Evolutionary conservation across 2,329 filamentous ascomycete species (phyloP).

Genomic region (Ustilaginoidea virens): DNA sequence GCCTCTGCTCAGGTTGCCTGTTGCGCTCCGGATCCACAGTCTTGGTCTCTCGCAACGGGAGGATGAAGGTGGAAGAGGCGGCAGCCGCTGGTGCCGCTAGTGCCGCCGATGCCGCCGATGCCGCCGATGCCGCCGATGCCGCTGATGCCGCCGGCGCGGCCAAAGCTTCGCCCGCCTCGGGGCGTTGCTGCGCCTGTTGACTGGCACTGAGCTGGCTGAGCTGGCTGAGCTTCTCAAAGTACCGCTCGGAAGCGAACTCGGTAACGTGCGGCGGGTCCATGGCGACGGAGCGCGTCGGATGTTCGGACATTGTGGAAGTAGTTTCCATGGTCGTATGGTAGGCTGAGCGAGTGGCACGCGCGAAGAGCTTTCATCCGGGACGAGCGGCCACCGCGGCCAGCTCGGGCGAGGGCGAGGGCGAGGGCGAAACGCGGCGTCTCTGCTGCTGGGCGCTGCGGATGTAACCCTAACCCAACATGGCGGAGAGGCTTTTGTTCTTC

Average conservation of each 20-base stretch:
- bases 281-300: conserved; percentile 14
- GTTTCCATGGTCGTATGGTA: conserved; percentile 1
- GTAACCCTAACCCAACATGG: conserved; percentile 15
- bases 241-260: conserved; percentile 51
- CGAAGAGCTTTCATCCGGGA: conserved; percentile 4
- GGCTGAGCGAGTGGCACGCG: conserved; percentile 11
- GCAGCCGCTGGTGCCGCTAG: conserved; percentile 9
- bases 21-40: conserved; percentile 14
- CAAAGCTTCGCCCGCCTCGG: conserved; percentile 7
- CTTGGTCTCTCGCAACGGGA: conserved; percentile 30
- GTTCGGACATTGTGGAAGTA: conserved; percentile 17
- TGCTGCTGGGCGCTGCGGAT: conserved; percentile 12
- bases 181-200: conserved; percentile 26
- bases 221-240: conserved; percentile 45
- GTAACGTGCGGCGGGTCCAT: conserved; percentile 50
- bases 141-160: not conserved
- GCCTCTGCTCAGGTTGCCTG: conserved; percentile 19
- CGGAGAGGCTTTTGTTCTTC: no score
- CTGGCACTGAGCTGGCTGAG: conserved; percentile 35
- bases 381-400: conserved; percentile 13
- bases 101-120: conserved; percentile 8
- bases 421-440: conserved; percentile 16
- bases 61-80: conserved; percentile 29
- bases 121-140: conserved; percentile 5
- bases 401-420: no score